Evolutionary conservation across 805 yeast genomes (phyloP).

Genomic region (Myxozyma geophila): DNA sequence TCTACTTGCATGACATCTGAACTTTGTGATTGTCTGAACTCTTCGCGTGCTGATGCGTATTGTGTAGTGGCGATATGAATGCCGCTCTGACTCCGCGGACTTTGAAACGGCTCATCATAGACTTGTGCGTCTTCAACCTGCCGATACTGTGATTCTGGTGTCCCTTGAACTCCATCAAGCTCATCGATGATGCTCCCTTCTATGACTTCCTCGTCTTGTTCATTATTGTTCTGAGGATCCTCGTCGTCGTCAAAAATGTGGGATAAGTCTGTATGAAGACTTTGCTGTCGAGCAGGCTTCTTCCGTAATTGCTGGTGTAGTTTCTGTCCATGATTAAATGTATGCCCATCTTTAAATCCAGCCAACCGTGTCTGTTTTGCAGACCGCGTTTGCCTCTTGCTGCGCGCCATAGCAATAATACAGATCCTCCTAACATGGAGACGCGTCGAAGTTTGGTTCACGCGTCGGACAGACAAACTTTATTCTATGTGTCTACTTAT

Average conservation of each 20-base stretch:
- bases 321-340: conserved; percentile 1
- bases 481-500: no score
- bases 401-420: background rate
- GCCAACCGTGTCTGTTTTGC: conserved; percentile 17
- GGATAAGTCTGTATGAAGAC: background rate
- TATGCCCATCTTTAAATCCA: conserved; percentile 5
- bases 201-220: background rate
- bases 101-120: no score
- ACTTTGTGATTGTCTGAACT: background rate
- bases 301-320: background rate
- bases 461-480: no score
- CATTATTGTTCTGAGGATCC: background rate
- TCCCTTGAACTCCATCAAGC: background rate
- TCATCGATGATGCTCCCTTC: background rate
- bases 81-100: no score
- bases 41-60: background rate
- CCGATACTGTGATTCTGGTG: no score
- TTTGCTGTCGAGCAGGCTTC: background rate
- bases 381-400: background rate
- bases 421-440: no score
- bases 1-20: background rate
- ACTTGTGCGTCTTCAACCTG: no score
- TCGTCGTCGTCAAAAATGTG: background rate
- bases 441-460: no score
- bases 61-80: background rate